Percentiles rank a stretch among this genome's conserved stretches.
Evolutionary conservation across 2,329 filamentous ascomycete genomes (phyloP).

Genomic region (Beauveria asiatica): DNA sequence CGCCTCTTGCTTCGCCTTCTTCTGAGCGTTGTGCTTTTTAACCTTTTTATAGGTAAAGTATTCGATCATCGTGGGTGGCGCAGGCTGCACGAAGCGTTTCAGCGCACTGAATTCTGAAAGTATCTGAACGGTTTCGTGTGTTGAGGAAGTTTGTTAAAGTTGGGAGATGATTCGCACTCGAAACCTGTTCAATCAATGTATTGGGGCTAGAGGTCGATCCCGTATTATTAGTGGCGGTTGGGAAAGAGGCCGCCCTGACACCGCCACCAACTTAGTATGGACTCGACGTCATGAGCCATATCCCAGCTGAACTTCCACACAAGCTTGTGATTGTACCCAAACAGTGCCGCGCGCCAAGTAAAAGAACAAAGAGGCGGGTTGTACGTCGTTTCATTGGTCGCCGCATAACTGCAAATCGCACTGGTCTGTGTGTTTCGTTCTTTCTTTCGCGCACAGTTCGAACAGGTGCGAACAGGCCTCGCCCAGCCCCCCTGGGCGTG

Average conservation of each 20-base stretch:
- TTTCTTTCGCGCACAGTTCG: no score
- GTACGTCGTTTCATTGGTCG: no score
- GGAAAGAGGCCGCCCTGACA: conserved; percentile 9
- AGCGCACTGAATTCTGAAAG: background rate
- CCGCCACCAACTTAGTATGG: background rate
- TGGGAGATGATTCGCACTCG: background rate
- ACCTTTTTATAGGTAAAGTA: conserved; percentile 55
- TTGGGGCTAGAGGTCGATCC: background rate
- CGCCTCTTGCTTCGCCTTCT: conserved; percentile 26
- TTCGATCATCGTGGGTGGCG: conserved; percentile 44
- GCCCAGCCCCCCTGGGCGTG: background rate
- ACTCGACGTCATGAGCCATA: conserved; percentile 10
- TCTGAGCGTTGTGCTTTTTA: conserved; percentile 50
- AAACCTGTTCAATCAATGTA: background rate
- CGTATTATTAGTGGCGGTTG: conserved; percentile 4
- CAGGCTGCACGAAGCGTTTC: background rate
- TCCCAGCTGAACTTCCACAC: conserved; percentile 1
- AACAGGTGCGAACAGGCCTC: background rate
- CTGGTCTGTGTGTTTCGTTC: no score
- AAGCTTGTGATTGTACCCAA: conserved; percentile 8
- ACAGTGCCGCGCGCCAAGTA: background rate
- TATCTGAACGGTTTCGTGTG: background rate
- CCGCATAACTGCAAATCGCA: no score
- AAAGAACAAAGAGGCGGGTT: no score
- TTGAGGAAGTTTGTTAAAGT: background rate